Evolutionary conservation across 2,329 filamentous ascomycete species (phyloP), one percentile per base, ranked within the genome.

Genomic region (Cordyceps tenuipes): DNA sequence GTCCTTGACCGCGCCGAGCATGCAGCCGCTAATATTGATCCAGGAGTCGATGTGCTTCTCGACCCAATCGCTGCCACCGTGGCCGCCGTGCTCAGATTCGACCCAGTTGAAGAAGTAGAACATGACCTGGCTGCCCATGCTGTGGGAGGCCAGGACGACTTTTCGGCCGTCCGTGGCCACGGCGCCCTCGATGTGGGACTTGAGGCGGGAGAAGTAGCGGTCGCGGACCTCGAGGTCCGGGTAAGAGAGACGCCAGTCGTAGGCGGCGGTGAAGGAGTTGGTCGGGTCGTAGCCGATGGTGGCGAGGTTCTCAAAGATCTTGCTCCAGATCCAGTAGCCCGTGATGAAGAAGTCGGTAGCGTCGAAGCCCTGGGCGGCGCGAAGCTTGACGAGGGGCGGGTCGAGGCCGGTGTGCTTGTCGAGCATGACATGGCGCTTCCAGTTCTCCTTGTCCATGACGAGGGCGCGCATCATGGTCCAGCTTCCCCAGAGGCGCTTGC

Each of bases 401-500:
- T 99, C 94, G 23, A 99, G 78, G 0, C 94, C 94, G 0, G 93
- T 97, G 43, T 84, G 74, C 72, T 93, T 92, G 73, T 99, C 94
- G 12, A 99, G 81, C 92, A 97, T 97, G 66, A 99, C 90, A 71
- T 99, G 94, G 68, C 79, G 87, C 78, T 97, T 99, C 94, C 94
- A 99, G 39, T 83, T 81, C 31, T 95, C 87, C 74, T 97, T 97
- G 72, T 97, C 94, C 68, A 96, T 75, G 1, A 99, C 90, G 64
- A 99, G 76, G 0, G 94, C 93, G 54, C 88, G 84, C 91, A 99
- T 97, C 94, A 99, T 99, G 64, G 85, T 96, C 94, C 95, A 99
- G 66, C 91, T 96, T 5, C 94, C 94, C 94, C 94, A 99, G 54
- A 99, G 76, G 58, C 94, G 82, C 76, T 95, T 96, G 63, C 94